Percentiles rank a stretch among this genome's conserved stretches.
phyloP scores from a whole-genome alignment of 257 asterid species.

The Gentiana dahurica region DNA sequence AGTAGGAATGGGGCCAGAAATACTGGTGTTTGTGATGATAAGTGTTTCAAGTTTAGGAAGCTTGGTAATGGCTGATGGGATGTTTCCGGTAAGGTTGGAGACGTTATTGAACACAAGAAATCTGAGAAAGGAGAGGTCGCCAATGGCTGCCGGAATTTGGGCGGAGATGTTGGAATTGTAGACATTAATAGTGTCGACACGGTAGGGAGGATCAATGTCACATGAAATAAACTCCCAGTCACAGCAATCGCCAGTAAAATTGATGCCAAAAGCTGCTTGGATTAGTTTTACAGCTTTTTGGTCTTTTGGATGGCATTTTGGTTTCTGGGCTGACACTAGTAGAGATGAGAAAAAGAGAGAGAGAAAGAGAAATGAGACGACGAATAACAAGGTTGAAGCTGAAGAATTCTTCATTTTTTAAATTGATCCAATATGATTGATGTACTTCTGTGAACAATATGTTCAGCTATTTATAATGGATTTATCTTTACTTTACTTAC shows the following conservation, averaged over 20 bases:
- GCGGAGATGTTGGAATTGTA: constrained; percentile 24
- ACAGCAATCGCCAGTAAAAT: constrained; percentile 43
- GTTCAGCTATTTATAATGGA: no score
- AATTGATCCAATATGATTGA: no score
- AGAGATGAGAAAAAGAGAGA: constrained; percentile 4
- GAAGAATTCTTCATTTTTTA: constrained; percentile 7
- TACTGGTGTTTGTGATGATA: constrained; percentile 5
- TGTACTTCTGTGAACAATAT: no score
- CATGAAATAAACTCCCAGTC: constrained; percentile 32
- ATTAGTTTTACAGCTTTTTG: constrained; percentile 37
- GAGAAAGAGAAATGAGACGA: constrained; percentile 12
- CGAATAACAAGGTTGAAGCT: no score
- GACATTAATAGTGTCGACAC: constrained; percentile 23
- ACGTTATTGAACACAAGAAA: constrained; percentile 13
- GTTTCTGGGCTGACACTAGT: background rate
- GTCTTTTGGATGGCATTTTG: constrained; percentile 48
- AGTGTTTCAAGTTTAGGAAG: constrained; percentile 19
- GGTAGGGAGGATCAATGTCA: constrained; percentile 25
- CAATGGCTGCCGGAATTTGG: constrained; percentile 41
- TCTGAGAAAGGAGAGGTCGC: constrained; percentile 28
- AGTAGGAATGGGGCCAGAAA: constrained; percentile 26
- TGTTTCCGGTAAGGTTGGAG: constrained; percentile 30
- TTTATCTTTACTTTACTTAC: no score
- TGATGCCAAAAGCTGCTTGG: constrained; percentile 34
- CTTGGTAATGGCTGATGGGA: constrained; percentile 31